These are phyloP conservation scores for Coriolopsis trogii DNA, from an alignment of 1,284 basidiomycete genomes.

Conservation along the genomic window DNA sequence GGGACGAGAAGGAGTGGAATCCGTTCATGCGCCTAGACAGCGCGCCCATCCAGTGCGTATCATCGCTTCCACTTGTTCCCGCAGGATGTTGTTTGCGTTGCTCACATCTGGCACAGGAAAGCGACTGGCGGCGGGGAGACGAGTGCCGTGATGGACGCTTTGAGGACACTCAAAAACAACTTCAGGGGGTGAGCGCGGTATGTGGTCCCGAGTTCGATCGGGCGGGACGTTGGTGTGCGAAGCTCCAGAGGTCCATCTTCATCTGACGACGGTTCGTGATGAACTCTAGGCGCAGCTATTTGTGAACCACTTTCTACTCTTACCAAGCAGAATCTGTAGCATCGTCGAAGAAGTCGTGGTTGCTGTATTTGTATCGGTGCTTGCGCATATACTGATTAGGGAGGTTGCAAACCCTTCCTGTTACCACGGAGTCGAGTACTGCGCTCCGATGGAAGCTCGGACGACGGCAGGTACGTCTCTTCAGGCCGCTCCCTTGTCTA, in stretches of 20 bases:
- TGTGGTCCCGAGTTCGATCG: neutral
- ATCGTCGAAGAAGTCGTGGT: neutral
- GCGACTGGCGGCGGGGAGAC: slow-evolving; percentile 53
- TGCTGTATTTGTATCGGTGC: slow-evolving; percentile 4
- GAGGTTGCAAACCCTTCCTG: too few species aligned
- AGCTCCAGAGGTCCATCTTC: too few species aligned
- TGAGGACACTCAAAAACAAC: slow-evolving; percentile 86
- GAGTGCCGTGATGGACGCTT: slow-evolving; percentile 67
- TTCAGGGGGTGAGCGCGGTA: slow-evolving; percentile 53
- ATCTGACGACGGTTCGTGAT: neutral
- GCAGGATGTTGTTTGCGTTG: neutral
- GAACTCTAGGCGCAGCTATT: slow-evolving; percentile 1
- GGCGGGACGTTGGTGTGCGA: too few species aligned
- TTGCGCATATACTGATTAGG: too few species aligned
- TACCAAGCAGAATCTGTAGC: neutral
- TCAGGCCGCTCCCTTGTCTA: too few species aligned
- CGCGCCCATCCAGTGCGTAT: slow-evolving; percentile 53
- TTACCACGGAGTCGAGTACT: too few species aligned
- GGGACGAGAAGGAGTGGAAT: slow-evolving; percentile 86
- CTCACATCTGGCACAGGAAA: slow-evolving; percentile 34
- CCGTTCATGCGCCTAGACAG: slow-evolving; percentile 76
- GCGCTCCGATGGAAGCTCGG: too few species aligned
- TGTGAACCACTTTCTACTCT: slow-evolving; percentile 1
- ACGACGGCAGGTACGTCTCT: too few species aligned
- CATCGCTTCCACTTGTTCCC: neutral